Base-by-base conservation (phyloP, 192 early-diverging fungal species). In the Backusella westeae region DNA sequence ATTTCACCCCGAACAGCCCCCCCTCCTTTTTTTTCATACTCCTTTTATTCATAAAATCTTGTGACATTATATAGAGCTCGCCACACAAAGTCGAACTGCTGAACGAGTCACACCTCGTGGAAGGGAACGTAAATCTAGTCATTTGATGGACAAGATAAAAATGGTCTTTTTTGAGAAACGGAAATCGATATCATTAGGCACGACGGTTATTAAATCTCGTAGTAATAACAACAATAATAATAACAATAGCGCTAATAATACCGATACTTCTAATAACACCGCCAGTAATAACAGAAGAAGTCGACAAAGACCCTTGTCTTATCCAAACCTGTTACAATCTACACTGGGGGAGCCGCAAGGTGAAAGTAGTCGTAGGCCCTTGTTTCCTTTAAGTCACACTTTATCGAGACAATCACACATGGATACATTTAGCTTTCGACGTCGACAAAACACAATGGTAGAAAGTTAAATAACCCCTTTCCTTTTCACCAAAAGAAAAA, bases 111-210 rank as follows among this genome's bases (percentile, higher is more conserved):
- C 39, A 34, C 70, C 70, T 69, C 68, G 68, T 69, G 36, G 42
- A 34, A 71, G 74, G 26, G 68, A 71, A 34, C 42, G 74, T 32
- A 36, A 65, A 19, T 46, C 39, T 0, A 75, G 59, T 46, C 56
- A 75, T 67, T 38, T 79, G 14, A 70, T 79, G 65, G 78, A 75
- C 38, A 79, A 79, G 49, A 34, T 79, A 49, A 68, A 73, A 46
- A 79, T 75, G 78, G 78, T 67, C 8, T 75, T 79, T 71, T 79
- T 73, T 59, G 78, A 79, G 34, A 79, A 79, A 39, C 46, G 73
- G 23, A 79, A 75, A 70, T 74, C 78, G 10, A 52, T 39, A 10
- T 21, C 36, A 63, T 63, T 63, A 63, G 26, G 56, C 10, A 29
- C n/a, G 21, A 29, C 46, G 32, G 10, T 21, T 23, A 35, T 63